Evolutionary conservation across 1,284 basidiomycete species (phyloP).

Genomic region (Porogramme epimiltina): DNA sequence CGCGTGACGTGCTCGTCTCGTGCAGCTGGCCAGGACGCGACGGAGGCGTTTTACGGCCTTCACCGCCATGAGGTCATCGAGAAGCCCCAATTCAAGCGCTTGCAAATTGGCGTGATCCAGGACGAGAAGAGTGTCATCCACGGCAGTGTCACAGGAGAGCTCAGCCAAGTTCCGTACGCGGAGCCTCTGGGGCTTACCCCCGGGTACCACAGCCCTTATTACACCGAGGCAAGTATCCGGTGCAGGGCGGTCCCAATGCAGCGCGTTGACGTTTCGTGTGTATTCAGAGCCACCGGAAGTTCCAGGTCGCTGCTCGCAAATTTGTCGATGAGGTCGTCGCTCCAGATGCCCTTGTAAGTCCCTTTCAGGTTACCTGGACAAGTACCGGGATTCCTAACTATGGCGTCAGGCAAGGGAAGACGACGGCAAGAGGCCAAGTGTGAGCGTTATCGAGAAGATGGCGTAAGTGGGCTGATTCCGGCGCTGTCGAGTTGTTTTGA

Average conservation of each 20-base stretch:
- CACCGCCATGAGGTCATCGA: slow-evolving; percentile 81
- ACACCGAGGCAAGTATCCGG: slow-evolving; percentile 41
- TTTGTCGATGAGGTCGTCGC: slow-evolving; percentile 53
- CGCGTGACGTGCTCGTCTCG: too few species aligned
- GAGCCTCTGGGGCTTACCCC: slow-evolving; percentile 79
- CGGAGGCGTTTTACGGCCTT: slow-evolving; percentile 83
- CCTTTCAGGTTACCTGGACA: not conserved
- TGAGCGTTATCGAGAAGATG: slow-evolving; percentile 69
- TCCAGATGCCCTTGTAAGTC: slow-evolving; percentile 48
- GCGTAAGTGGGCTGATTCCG: slow-evolving; percentile 42
- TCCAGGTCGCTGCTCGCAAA: slow-evolving; percentile 49
- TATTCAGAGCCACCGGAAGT: slow-evolving; percentile 48
- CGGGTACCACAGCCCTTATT: slow-evolving; percentile 76
- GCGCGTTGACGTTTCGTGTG: not conserved
- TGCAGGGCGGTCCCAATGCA: not conserved
- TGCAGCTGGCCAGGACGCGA: slow-evolving; percentile 79
- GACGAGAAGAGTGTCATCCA: slow-evolving; percentile 65
- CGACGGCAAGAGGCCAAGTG: slow-evolving; percentile 73
- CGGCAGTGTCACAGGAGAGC: slow-evolving; percentile 51
- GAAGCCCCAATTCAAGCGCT: slow-evolving; percentile 71
- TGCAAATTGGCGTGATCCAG: slow-evolving; percentile 71
- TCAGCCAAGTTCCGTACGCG: slow-evolving; percentile 74
- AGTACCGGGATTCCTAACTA: slow-evolving; percentile 7
- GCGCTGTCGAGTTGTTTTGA: not conserved
- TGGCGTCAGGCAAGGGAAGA: slow-evolving; percentile 65